Base-by-base conservation (phyloP, 306 rosid species). In the Bauhinia variegata region DNA sequence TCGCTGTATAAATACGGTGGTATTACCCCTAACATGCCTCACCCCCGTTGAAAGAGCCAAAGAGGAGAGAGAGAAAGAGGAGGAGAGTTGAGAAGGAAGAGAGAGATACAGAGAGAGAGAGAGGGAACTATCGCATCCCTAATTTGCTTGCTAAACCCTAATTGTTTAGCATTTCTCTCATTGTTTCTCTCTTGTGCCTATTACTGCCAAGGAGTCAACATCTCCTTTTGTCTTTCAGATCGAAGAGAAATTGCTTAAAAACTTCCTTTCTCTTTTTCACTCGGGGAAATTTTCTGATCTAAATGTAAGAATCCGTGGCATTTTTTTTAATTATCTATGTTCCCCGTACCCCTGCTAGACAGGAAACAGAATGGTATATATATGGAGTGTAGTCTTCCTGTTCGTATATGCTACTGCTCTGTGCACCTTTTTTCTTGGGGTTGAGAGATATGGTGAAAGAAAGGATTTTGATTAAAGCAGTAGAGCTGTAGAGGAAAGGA, bases 121-220 rank as follows among this genome's bases (percentile, higher is more conserved):
- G n/a, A 73, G 18, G 80, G 64, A 62, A 18, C 39, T 16, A 56
- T 43, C 30, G 5, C 48, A 58, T 34, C 78, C 86, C 80, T 61
- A 68, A 49, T 43, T 42, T 12, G 11, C 52, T 41, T 53, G 85
- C 80, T 83, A 78, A 88, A 75, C 84, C 83, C 84, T 78, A 37
- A 8, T 34, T 51, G 71, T 47, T 74, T 77, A 43, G 69, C 74
- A 38, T 59, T 70, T 66, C 71, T 79, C 71, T 73, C 75, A 33
- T 56, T 67, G 67, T 76, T 64, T 72, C 74, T 72, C 85, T 79
- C 84, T 56, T 59, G 2, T n/a, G 54, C 5, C 54, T 6, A 3
- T 39, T 48, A 10, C 44, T 63, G 2, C 44, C 63, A 4, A 31
- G 3, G 38, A 7, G 53, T 33, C 59, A 10, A 52, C 15, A 0